Percentiles rank a stretch among this genome's conserved stretches.
Conservation (phyloP, 768 basidiomycete genomes). For the Trametes punicea region DNA sequence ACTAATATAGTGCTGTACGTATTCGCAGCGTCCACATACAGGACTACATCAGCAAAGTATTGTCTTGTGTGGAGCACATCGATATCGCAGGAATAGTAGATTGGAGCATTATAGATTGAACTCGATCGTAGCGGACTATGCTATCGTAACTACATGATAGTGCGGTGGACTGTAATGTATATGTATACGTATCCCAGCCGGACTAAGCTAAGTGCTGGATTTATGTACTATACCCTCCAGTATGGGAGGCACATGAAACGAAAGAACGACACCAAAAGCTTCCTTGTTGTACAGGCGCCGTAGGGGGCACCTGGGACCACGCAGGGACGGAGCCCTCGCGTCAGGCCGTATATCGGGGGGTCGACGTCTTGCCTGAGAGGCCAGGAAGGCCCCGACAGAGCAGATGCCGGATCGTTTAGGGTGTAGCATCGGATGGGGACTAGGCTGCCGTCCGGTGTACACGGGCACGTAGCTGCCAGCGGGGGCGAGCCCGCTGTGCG, state of each 20-base stretch:
- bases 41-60: too few relatives aligned
- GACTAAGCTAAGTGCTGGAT: neutral
- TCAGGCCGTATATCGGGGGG: neutral
- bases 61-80: too few relatives aligned
- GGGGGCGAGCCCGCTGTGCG: neutral
- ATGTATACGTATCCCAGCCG: neutral
- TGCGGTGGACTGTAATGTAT: neutral
- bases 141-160: too few relatives aligned
- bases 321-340: neutral
- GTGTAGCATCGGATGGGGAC: neutral
- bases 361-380: constrained; percentile 1
- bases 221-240: neutral
- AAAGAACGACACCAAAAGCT: neutral
- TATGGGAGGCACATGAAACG: neutral
- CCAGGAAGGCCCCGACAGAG: neutral
- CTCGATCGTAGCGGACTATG: too few relatives aligned
- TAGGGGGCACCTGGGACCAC: neutral
- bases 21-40: too few relatives aligned
- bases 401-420: constrained; percentile 5
- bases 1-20: too few relatives aligned
- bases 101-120: too few relatives aligned
- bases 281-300: neutral
- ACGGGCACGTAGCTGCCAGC: neutral
- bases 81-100: too few relatives aligned
- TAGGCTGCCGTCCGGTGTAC: neutral